Evolutionary conservation across 2,329 filamentous ascomycete genomes (phyloP).

Genomic region (Bertia moriformis): DNA sequence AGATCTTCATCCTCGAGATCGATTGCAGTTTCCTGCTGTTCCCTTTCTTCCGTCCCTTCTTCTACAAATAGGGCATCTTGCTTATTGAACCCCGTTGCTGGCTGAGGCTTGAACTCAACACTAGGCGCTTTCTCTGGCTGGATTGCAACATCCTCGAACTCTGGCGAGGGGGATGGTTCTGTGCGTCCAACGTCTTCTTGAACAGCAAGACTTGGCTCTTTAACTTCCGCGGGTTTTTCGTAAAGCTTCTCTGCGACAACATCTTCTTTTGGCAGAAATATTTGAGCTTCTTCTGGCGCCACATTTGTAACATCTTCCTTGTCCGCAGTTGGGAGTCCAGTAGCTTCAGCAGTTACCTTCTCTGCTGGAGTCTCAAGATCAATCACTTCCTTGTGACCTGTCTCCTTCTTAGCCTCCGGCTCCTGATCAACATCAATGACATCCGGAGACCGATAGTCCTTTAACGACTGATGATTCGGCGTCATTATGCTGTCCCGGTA

Average conservation of each 20-base stretch:
- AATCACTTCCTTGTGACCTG: neutral
- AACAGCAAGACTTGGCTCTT: neutral
- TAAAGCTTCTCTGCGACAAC: neutral
- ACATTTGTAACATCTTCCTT: neutral
- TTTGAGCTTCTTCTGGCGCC: neutral
- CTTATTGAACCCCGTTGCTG: conserved; percentile 20
- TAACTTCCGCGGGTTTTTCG: neutral
- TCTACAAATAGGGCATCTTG: conserved; percentile 15
- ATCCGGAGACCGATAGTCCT: neutral
- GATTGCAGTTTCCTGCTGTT: conserved; percentile 62
- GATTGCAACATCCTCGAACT: neutral
- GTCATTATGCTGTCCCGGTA: neutral
- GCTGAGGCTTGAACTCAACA: conserved; percentile 5
- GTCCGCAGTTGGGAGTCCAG: neutral
- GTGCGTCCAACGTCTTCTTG: neutral
- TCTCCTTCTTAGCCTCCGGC: neutral
- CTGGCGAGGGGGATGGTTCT: neutral
- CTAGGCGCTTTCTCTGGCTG: neutral
- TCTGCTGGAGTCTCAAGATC: neutral
- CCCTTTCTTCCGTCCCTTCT: conserved; percentile 25
- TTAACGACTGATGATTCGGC: neutral
- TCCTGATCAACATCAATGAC: neutral
- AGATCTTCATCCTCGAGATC: conserved; percentile 89
- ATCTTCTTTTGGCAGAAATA: neutral
- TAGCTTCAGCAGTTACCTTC: too few species aligned